Evolutionary conservation across 106 monocot species (phyloP).

Genomic region (Gastrodia elata): DNA sequence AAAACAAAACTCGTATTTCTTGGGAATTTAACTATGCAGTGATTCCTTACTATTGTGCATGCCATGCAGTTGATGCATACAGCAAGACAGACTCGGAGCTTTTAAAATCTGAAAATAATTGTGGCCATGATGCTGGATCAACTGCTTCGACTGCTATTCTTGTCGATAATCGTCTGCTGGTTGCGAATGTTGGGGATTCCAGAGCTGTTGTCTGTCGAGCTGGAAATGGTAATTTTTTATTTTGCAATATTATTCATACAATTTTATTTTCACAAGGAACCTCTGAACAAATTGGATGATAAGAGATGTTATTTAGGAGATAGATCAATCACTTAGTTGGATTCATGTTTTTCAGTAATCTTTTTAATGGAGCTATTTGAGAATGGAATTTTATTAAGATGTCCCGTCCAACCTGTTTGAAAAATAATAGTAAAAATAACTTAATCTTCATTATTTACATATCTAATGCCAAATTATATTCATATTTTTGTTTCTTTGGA

Average conservation of each 20-base stretch:
- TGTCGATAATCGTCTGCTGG: conserved; percentile 23
- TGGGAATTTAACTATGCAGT: not conserved
- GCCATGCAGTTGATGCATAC: conserved; percentile 24
- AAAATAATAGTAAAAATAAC: not conserved
- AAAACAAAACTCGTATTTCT: too few relatives aligned
- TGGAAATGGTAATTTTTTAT: conserved; percentile 12
- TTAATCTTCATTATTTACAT: not conserved
- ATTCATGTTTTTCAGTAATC: not conserved
- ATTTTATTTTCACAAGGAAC: not conserved
- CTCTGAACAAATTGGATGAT: not conserved
- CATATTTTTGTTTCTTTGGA: too few relatives aligned
- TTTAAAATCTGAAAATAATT: conserved; percentile 19
- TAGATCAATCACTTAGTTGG: not conserved
- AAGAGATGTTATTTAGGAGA: not conserved
- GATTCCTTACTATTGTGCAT: not conserved
- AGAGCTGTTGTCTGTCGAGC: conserved; percentile 23
- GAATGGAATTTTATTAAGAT: not conserved
- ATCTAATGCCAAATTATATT: too few relatives aligned
- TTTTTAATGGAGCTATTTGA: not conserved
- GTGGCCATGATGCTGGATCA: conserved; percentile 22
- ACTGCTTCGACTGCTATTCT: conserved; percentile 32
- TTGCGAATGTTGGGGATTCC: conserved; percentile 31
- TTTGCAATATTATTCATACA: not conserved
- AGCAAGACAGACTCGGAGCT: conserved; percentile 23
- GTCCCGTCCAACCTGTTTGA: not conserved